Base-by-base conservation (phyloP, 2,329 filamentous ascomycete species). In the Colletotrichum sp. region DNA sequence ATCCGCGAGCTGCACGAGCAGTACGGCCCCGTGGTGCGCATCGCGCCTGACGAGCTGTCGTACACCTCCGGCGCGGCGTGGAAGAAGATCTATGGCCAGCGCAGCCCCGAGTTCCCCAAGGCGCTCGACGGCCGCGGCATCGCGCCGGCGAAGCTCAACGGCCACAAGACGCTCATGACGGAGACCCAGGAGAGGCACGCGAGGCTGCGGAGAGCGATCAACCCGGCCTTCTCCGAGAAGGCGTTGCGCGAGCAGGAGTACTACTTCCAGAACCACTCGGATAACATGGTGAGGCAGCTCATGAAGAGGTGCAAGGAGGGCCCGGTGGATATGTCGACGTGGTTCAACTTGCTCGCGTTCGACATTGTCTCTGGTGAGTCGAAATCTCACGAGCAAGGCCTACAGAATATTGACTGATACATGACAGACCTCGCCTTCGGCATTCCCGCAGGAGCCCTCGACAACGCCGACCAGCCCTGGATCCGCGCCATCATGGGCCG, bases 21-120 rank as follows among this genome's bases (percentile, higher is more conserved):
- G 6, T 82, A 83, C 65, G 81, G 80, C 6, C 77, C 79, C 26
- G 81, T 88, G 1, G 82, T 89, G 18, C 84, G 87, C 6, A 79
- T 85, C 10, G 82, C 80, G 1, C 86, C 87, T 1, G 82, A 84
- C 48, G 79, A 83, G 38, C 81, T 89, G 6, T 82, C 84, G 3
- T 87, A 86, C 74, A 83, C 81, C 18, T 80, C 80, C 6, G 48
- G 80, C 5, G 64, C 79, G n/a, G 83, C 83, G 2, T 87, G 83
- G 83, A 84, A 83, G 70, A 84, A 86, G 18, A 87, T 88, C 28
- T 86, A 86, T 71, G 83, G 82, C 52, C 68, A 71, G 58, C 68
- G 68, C 68, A 65, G 21, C 8, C 68, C 68, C 21, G 58, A 71
- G 21, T 71, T 57, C 21, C 60, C 68, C 68, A 71, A 71, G 60